Evolutionary conservation across 2,329 filamentous ascomycete species (phyloP), one percentile per base, ranked within the genome.

Genomic region (Hypoxylon sp.): DNA sequence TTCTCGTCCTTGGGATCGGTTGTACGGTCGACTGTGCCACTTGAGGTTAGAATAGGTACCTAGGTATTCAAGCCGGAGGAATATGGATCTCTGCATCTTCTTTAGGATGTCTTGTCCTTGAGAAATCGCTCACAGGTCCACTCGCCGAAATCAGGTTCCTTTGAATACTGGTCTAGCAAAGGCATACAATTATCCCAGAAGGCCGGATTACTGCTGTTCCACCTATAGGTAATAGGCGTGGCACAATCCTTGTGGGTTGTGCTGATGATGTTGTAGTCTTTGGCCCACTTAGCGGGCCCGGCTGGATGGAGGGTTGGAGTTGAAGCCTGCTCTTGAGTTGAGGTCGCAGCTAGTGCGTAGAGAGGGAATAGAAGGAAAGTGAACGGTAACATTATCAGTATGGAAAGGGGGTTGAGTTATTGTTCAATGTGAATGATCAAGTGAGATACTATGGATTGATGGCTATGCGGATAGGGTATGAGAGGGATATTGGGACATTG

Each of bases 361-460:
- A 69, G 55, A n/a, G 64, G 53, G 4, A 67, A 29, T 9, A 67
- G 9, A 8, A 70, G 46, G 19, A 63, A 29, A 9, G 45, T n/a
- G 16, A 61, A 16, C 34, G 61, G 39, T 30, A 64, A 61, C 67
- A 68, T 59, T 21, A 25, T 63, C 37, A 21, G 30, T 23, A 29
- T 23, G 21, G 25, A 25, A 11, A 39, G 63, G 34, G 12, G 34
- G 16, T 16, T 16, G 21, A 52, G 1, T 46, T 30, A 29, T 47
- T 37, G 53, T 47, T 16, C 16, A 47, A n/a, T 5, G 11, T 5
- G 37, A 37, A 25, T 8, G 4, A 32, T 21, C 14, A 16, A n/a
- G 5, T 29, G 23, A 11, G 25, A 60, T 46, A 12, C 8, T 34
- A 37, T 5, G 34, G 14, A 23, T 16, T 34, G 14, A 12, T 56